These are phyloP conservation scores for Ophiognomonia clavigignenti-juglandacearum DNA, from an alignment of 2,329 filamentous ascomycete species.

Conservation along the genomic window DNA sequence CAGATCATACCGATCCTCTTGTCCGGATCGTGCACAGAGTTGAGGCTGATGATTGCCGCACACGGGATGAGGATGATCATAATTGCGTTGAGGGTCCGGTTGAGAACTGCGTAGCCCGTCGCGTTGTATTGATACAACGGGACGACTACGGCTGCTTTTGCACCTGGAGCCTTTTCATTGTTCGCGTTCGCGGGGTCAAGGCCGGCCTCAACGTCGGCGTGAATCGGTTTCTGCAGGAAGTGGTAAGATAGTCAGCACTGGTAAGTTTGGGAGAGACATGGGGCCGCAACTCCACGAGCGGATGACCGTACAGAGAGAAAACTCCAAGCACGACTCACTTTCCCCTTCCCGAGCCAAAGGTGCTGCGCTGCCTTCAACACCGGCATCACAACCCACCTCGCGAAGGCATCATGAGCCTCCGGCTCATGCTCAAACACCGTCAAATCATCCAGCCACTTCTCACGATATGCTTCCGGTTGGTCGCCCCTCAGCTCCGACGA, in stretches of 20 bases:
- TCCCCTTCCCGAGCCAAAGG: background rate
- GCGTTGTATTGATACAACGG: constrained; percentile 12
- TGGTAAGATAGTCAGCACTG: no score
- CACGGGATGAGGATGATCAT: constrained; percentile 18
- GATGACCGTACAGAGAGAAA: background rate
- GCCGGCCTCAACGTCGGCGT: constrained; percentile 5
- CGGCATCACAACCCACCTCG: constrained; percentile 2
- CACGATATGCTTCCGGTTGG: constrained; percentile 5
- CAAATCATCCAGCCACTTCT: constrained; percentile 3
- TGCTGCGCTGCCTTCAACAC: background rate
- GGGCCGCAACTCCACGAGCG: no score
- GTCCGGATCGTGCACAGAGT: constrained; percentile 16
- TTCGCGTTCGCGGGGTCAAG: no score
- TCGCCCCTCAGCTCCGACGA: constrained; percentile 8
- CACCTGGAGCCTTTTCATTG: no score
- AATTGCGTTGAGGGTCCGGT: constrained; percentile 17
- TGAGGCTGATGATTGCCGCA: constrained; percentile 19
- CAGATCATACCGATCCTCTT: constrained; percentile 21
- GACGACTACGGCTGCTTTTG: no score
- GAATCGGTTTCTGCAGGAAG: background rate
- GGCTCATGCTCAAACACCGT: constrained; percentile 4
- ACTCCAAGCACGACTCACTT: background rate
- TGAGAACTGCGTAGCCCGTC: background rate
- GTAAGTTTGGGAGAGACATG: no score
- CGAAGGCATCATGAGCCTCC: constrained; percentile 1